A percentile compares a stretch with the other conserved stretches of the same genome.
Conservation (phyloP, 176 grass and related monocot species). For the Stipa capillata region DNA sequence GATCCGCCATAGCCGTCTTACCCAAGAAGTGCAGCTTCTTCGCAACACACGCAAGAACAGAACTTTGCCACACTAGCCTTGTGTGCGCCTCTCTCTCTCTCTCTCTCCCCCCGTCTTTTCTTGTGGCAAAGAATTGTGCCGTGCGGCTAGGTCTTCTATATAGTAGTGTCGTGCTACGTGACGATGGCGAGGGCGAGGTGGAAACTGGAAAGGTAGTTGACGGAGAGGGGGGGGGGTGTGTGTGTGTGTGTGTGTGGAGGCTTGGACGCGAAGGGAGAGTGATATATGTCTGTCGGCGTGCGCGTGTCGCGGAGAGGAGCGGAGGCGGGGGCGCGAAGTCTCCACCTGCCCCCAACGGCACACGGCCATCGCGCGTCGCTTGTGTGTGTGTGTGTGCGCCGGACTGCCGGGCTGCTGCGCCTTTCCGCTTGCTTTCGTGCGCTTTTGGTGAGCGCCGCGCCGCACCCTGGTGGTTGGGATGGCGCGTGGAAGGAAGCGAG, state of each 20-base stretch:
- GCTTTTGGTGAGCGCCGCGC: neutral
- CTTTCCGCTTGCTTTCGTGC: conserved; percentile 16
- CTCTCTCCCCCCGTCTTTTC: neutral
- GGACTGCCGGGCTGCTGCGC: neutral
- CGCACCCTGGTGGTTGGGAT: conserved; percentile 20
- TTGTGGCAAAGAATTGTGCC: neutral
- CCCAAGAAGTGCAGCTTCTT: neutral
- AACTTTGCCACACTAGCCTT: neutral
- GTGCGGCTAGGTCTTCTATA: conserved; percentile 3
- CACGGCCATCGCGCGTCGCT: neutral
- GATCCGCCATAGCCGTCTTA: conserved; percentile 39
- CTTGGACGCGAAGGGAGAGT: conserved; percentile 9
- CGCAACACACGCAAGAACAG: neutral
- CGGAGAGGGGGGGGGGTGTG: neutral
- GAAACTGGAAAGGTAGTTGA: conserved; percentile 21
- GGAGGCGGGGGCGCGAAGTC: conserved; percentile 29
- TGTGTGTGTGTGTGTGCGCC: too few species aligned
- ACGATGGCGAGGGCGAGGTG: neutral
- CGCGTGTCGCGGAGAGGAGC: conserved; percentile 7
- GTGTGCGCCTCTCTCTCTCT: neutral
- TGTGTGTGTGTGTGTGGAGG: too few species aligned
- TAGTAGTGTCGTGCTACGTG: neutral
- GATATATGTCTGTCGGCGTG: neutral
- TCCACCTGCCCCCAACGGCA: conserved; percentile 36
- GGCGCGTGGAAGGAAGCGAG: neutral